phyloP scores from a whole-genome alignment of 768 basidiomycete genomes.

The Tulasnella sp. region DNA sequence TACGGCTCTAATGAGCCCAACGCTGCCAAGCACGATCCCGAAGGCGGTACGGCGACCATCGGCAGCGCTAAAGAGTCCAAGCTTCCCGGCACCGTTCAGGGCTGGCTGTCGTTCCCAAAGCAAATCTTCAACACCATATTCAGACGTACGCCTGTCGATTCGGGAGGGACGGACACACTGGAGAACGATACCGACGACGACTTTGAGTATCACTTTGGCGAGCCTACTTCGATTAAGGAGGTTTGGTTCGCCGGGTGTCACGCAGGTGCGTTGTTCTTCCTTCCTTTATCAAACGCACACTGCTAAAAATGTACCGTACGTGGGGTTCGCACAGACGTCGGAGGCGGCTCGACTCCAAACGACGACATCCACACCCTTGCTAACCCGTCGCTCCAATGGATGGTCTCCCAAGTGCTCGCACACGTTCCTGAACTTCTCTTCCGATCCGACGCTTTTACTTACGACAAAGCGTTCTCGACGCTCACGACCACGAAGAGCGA shows the following conservation, averaged over 20 bases:
- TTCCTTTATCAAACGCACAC: too few relatives aligned
- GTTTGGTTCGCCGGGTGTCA: too few relatives aligned
- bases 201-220: not conserved
- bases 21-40: slow-evolving; percentile 5
- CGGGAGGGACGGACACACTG: not conserved
- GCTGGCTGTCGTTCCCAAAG: not conserved
- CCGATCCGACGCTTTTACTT: slow-evolving; percentile 4
- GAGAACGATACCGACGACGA: not conserved
- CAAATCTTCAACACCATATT: not conserved
- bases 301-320: too few relatives aligned
- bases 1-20: not conserved
- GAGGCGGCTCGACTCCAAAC: slow-evolving; percentile 26
- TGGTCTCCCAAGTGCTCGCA: slow-evolving; percentile 27
- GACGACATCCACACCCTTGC: slow-evolving; percentile 16
- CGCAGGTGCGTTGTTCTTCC: too few relatives aligned
- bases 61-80: not conserved
- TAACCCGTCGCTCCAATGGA: slow-evolving; percentile 28
- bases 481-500: not conserved
- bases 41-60: not conserved
- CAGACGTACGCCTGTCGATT: not conserved
- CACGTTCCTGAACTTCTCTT: not conserved
- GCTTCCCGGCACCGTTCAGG: not conserved
- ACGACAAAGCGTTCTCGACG: slow-evolving; percentile 7
- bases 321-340: slow-evolving; percentile 22
- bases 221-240: too few relatives aligned